Base-by-base conservation (phyloP, 768 basidiomycete genomes). In the Antrodiella citrinella region DNA sequence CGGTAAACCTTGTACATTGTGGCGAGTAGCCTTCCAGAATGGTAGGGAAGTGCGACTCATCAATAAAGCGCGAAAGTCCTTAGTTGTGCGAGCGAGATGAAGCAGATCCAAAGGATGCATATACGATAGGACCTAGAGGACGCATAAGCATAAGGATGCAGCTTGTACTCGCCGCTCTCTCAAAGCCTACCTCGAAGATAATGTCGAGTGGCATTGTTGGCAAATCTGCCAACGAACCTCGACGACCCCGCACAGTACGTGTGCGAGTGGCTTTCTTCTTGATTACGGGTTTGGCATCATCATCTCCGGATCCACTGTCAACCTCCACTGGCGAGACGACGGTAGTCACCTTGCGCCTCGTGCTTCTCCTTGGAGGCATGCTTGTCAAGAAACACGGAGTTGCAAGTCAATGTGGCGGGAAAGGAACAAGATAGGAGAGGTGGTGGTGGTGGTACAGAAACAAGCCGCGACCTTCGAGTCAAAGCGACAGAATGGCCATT, bases 31-130 rank as follows among this genome's bases (percentile, higher is more conserved):
- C 53, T 64, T 64, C 73, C 73, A 76, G 0, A 71, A 51, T 11
- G 50, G 35, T 0, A 56, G 54, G 3, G 62, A 54, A 2, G 49
- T 43, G 15, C 55, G 56, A 7, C 54, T 52, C 47, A 68, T 52
- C 22, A 76, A 56, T 5, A 72, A 62, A 2, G 48, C 51, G 15
- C 69, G 67, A 39, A 75, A 56, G 0, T 51, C 57, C 54, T 69
- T 68, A 26, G 60, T 67, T 2, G 72, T 64, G 43, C 69, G 56
- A 0, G 70, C 66, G 4, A 76, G 61, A 48, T 63, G 59, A n/a
- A 77, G 59, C 9, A 76, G 57, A 51, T 76, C 72, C 12, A 59
- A 23, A n/a, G 73, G 72, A 23, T 65, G 52, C 5, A 76, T 59
- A 26, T 68, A 58, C 9, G 61, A 56, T 50, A 72, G 67, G 19